Percentiles rank a stretch among this genome's conserved stretches.
Conservation (phyloP, 495 filamentous ascomycete species). For the Annulohypoxylon moriforme region DNA sequence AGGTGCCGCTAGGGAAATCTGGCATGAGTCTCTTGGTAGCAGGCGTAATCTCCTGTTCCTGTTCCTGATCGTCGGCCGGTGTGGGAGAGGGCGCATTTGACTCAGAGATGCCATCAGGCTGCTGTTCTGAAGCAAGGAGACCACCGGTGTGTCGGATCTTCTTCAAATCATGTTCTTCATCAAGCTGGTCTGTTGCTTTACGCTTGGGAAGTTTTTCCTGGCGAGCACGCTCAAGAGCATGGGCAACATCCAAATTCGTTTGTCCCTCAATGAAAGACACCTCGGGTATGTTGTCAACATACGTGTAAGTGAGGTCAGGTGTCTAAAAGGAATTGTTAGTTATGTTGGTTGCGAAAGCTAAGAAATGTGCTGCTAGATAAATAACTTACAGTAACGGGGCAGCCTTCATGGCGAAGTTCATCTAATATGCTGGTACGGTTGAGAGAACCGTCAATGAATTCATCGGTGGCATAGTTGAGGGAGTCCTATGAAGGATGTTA, state of each 20-base stretch:
- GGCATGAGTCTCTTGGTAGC: conserved; percentile 47
- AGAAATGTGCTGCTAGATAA: not conserved
- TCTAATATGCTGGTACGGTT: conserved; percentile 50
- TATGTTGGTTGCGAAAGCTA: not conserved
- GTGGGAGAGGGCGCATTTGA: conserved; percentile 54
- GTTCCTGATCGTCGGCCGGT: too few relatives aligned
- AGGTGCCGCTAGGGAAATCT: conserved; percentile 52
- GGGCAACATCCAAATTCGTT: conserved; percentile 22
- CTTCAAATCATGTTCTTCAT: conserved; percentile 55
- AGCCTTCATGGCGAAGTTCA: conserved; percentile 50
- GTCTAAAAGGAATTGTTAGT: conserved; percentile 46
- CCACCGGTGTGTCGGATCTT: conserved; percentile 54
- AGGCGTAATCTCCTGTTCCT: conserved; percentile 28
- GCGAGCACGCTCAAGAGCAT: conserved; percentile 14
- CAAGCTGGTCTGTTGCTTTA: conserved; percentile 55
- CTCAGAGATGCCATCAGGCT: conserved; percentile 52
- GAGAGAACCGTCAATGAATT: conserved; percentile 51
- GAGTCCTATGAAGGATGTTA: conserved; percentile 35
- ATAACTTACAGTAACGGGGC: conserved; percentile 56
- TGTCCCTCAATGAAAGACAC: conserved; percentile 35
- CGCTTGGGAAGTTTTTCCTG: conserved; percentile 50
- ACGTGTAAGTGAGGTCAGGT: conserved; percentile 47
- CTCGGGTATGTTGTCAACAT: conserved; percentile 52
- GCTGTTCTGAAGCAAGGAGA: conserved; percentile 56
- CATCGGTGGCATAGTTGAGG: conserved; percentile 49